Evolutionary conservation across 345 rosid species (phyloP).

Genomic region (Euphorbia peplus): DNA sequence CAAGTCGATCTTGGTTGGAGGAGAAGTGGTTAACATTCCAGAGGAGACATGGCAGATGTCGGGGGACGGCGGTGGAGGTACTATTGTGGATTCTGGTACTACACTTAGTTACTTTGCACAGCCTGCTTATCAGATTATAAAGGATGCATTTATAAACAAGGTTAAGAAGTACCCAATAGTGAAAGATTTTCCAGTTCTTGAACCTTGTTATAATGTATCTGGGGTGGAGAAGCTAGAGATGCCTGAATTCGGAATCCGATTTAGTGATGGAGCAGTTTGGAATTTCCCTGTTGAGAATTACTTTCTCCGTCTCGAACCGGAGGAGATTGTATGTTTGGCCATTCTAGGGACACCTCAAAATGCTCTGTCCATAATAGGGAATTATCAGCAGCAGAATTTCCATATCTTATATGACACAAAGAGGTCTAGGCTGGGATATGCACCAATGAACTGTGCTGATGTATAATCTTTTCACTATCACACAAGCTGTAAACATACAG

Average conservation of each 20-base stretch:
- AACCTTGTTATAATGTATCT: constrained; percentile 87
- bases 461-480: constrained; percentile 27
- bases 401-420: constrained; percentile 71
- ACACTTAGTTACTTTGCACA: constrained; percentile 65
- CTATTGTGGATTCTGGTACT: constrained; percentile 84
- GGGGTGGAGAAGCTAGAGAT: constrained; percentile 54
- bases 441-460: constrained; percentile 66
- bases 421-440: constrained; percentile 75
- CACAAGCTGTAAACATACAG: constrained; percentile 28
- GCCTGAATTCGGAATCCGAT: constrained; percentile 68
- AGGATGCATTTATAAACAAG: constrained; percentile 54
- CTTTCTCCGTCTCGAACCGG: constrained; percentile 52
- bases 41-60: constrained; percentile 66
- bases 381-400: constrained; percentile 88
- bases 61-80: constrained; percentile 64
- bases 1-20: constrained; percentile 63
- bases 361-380: constrained; percentile 79
- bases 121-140: constrained; percentile 61
- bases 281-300: constrained; percentile 84
- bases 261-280: constrained; percentile 81
- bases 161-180: constrained; percentile 53
- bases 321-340: constrained; percentile 76
- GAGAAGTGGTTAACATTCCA: constrained; percentile 59
- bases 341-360: constrained; percentile 74
- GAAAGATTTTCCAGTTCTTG: constrained; percentile 50